These are phyloP conservation scores for Juglanconis juglandina DNA, from an alignment of 2,329 filamentous ascomycete genomes.

Conservation along the genomic window DNA sequence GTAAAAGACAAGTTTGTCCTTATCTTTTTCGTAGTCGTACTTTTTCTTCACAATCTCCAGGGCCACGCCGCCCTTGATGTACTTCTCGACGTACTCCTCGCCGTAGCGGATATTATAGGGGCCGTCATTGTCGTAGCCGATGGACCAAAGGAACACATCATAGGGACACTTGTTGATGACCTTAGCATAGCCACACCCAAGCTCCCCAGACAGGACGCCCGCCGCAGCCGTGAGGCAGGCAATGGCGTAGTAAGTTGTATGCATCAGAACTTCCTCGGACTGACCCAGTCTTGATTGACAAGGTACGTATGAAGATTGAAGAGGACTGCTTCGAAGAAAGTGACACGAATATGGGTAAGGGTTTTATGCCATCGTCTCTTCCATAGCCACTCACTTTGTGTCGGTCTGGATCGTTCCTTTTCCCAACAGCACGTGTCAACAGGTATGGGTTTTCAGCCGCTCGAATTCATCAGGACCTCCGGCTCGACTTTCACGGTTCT, in stretches of 20 bases:
- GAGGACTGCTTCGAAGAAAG: too few species aligned
- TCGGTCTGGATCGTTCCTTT: too few species aligned
- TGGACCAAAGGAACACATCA: slow-evolving; percentile 14
- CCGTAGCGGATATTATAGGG: slow-evolving; percentile 14
- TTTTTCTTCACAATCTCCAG: slow-evolving; percentile 10
- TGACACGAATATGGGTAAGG: too few species aligned
- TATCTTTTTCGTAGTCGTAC: slow-evolving; percentile 2
- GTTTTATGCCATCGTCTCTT: too few species aligned
- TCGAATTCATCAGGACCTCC: too few species aligned
- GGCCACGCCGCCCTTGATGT: slow-evolving; percentile 8
- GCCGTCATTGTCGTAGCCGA: slow-evolving; percentile 11
- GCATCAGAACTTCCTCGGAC: neutral
- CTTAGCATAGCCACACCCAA: slow-evolving; percentile 8
- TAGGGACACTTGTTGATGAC: slow-evolving; percentile 13
- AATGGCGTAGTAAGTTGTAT: slow-evolving; percentile 6
- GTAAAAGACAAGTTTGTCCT: slow-evolving; percentile 12
- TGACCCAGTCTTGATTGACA: neutral
- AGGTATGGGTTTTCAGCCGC: too few species aligned
- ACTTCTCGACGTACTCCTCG: slow-evolving; percentile 10
- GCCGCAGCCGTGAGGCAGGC: slow-evolving; percentile 4
- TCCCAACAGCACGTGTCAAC: too few species aligned
- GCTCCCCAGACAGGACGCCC: neutral
- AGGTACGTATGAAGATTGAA: neutral
- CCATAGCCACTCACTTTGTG: too few species aligned
- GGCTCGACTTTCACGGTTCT: too few species aligned